phyloP scores from a whole-genome alignment of 192 early-diverging fungal species.

The Thamnidium elegans region DNA sequence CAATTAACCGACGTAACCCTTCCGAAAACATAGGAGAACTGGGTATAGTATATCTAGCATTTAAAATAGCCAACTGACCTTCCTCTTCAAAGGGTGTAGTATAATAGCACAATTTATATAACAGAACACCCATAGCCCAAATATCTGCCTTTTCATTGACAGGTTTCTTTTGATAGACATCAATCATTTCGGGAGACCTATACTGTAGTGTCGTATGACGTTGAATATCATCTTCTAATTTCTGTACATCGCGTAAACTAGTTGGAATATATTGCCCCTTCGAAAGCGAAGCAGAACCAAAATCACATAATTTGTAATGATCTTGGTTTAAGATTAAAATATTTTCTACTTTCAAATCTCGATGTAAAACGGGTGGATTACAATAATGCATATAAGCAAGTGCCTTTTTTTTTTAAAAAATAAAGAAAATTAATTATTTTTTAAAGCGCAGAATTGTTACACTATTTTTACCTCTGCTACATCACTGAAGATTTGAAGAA shows the following conservation, averaged over 20 bases:
- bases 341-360: slow-evolving; percentile 88
- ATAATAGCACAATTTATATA: slow-evolving; percentile 96
- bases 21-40: slow-evolving; percentile 64
- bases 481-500: slow-evolving; percentile 86
- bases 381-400: slow-evolving; percentile 91
- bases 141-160: slow-evolving; percentile 78
- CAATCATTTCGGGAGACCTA: slow-evolving; percentile 92
- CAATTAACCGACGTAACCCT: slow-evolving; percentile 54
- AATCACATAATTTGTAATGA: slow-evolving; percentile 90
- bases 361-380: slow-evolving; percentile 78
- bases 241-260: slow-evolving; percentile 64
- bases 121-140: slow-evolving; percentile 83
- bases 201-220: slow-evolving; percentile 92
- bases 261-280: slow-evolving; percentile 55
- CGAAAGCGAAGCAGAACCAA: slow-evolving; percentile 79
- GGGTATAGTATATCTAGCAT: slow-evolving; percentile 81
- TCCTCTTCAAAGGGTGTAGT: slow-evolving; percentile 93
- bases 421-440: background rate
- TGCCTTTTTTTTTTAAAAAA: slow-evolving; percentile 47
- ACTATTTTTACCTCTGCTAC: slow-evolving; percentile 55
- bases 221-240: slow-evolving; percentile 87
- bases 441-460: background rate
- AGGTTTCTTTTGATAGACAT: slow-evolving; percentile 81
- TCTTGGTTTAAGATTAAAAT: slow-evolving; percentile 58
- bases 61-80: slow-evolving; percentile 84